Conservation (phyloP, 2,329 filamentous ascomycete species). For the Byssothecium circinans region DNA sequence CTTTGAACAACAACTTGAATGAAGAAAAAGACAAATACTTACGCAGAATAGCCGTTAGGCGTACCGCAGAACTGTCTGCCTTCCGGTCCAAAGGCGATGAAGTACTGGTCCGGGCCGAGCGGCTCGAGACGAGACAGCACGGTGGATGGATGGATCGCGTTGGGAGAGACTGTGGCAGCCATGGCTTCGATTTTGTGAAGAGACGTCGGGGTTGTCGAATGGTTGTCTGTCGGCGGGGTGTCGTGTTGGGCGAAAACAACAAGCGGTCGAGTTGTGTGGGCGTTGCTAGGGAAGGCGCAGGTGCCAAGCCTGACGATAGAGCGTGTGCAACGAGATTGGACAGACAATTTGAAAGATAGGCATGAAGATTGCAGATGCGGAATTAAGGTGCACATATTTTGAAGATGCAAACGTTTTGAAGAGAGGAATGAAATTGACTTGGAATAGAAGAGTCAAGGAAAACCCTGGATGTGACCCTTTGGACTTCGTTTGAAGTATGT, state of each 20-base stretch:
- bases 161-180: neutral
- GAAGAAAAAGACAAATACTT: no score
- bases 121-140: constrained; percentile 17
- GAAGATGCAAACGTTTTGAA: no score
- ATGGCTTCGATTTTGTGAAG: neutral
- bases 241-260: neutral
- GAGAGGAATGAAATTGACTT: no score
- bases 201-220: neutral
- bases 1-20: no score
- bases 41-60: constrained; percentile 32
- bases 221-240: neutral
- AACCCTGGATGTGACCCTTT: no score
- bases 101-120: constrained; percentile 25
- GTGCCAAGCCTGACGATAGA: neutral
- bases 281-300: neutral
- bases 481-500: no score
- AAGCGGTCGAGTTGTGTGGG: neutral
- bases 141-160: constrained; percentile 4
- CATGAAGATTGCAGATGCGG: neutral
- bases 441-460: no score
- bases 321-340: neutral
- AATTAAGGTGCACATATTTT: no score
- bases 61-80: constrained; percentile 28
- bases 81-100: constrained; percentile 27
- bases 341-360: neutral